Evolutionary conservation across 2,329 filamentous ascomycete genomes (phyloP), one percentile per base, ranked within the genome.

Genomic region (Talaromyces sp.): DNA sequence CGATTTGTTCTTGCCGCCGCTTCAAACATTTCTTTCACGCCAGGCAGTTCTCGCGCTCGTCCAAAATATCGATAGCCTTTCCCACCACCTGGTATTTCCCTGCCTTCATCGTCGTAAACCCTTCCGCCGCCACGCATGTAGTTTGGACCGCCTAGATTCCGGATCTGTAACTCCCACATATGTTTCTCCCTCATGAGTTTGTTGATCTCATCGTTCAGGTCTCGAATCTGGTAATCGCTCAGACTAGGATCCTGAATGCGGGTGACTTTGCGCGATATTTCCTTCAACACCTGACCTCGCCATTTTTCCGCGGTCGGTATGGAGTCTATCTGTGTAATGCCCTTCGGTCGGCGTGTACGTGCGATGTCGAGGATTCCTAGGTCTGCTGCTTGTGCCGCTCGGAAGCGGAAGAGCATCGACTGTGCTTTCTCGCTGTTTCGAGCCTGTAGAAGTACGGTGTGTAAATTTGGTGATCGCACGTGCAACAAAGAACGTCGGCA

Each of bases 401-500:
- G 92, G 85, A 99, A 99, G 85, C 95, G 94, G 84, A 97, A 99
- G 79, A 99, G 94, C 94, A 99, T 99, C 58, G 93, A 97, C 84
- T 99, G 95, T 74, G 95, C 94, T 80, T 98, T 99, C 86, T 98
- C 94, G 54, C 92, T 94, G 80, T 98, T 97, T 76, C 94, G 94
- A 75, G 94, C 93, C 94, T 93, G 72, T 25, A 38, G 59, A 63
- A 58, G 67, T 25, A n/a, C 1, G 38, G 25, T 43, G 45, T 36
- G 19, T 63, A 11, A 51, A 13, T 25, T 29, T 45, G 47, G 53
- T 29, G 51, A 25, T 65, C 25, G 43, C 19, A 29, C 19, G 61
- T 36, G 43, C 15, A 40, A 67, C 38, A 64, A 51, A 36, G 53
- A 56, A 22, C 31, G 1, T 36, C 2, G 10, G 19, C 10, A 54